Base-by-base conservation (phyloP, 2,329 filamentous ascomycete genomes). In the Talaromyces atroroseus region DNA sequence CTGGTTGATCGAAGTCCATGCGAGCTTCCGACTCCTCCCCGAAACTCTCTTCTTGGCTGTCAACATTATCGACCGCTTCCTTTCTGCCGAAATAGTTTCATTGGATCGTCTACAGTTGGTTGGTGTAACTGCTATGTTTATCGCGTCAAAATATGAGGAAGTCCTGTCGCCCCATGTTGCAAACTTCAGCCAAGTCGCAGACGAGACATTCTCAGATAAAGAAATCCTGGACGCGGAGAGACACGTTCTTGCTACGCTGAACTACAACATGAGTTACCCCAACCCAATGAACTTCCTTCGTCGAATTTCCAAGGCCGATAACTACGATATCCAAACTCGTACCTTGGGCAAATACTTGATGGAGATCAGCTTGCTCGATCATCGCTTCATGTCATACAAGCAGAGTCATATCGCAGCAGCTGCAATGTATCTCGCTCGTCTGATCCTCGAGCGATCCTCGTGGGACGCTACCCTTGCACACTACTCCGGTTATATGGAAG, bases 231-330 rank as follows among this genome's bases (percentile, higher is more conserved):
- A 90, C 68, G 94, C 94, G n/a, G 94, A 99, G 76, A 89, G 94
- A 63, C 96, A 95, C 71, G 87, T 99, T 63, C 86, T 99, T 52
- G 84, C 85, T 63, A 91, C 91, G 5, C 83, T 99, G 60, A 88
- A 96, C 77, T 99, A 96, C 73, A 92, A 99, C 71, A 85, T 99
- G 62, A 96, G 92, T 79, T 99, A 96, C 70, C 94, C 94, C 56
- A 99, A 99, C 76, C 94, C 94, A 21, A 99, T 99, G 94, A 99
- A 99, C 82, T 99, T 99, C 79, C 84, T 99, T 59, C 90, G 94
- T 62, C 89, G 95, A 64, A 96, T 99, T 74, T 97, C 92, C 60
- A 99, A 99, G 81, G 95, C 94, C 68, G 95, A 99, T 78, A 94
- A 95, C 80, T 99, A 99, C 76, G 92, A 99, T 74, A 96, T 97